Base-by-base conservation (phyloP, 2,329 filamentous ascomycete species). In the Aspergillus jensenii region DNA sequence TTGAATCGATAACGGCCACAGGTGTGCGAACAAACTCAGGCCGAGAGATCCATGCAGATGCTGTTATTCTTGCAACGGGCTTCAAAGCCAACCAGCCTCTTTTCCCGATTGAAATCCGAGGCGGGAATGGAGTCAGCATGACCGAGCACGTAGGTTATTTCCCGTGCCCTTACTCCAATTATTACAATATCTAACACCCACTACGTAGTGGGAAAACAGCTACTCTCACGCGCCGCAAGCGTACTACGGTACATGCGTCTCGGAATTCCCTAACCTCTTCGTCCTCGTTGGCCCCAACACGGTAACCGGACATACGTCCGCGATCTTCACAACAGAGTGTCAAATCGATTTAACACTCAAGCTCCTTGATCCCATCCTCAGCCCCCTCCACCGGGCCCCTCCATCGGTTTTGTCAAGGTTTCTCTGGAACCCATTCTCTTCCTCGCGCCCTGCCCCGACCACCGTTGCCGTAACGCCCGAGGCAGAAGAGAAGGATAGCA, bases 261-360 rank as follows among this genome's bases (percentile, higher is more conserved):
- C 79, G 1, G 68, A 69, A 0, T 81, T 81, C 56, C 78, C 79
- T 4, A 81, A 80, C 59, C 76, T 81, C 65, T 79, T 79, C 67
- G 73, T 77, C 33, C 68, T 78, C 56, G 74, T 78, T 70, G 77
- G 78, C 0, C 79, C 73, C 9, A 80, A 80, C 61, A 79, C 76
- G 0, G 69, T 79, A 3, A 82, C 77, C 0, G 81, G 81, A 0
- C 81, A 83, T 60, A 67, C 81, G 0, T 79, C 76, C 0, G 80
- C 82, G 4, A 79, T 82, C 19, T 82, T 79, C 64, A 78, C 79
- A 0, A 76, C 77, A 1, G 81, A 83, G 62, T 82, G 80, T 61
- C 79, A 83, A 57, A 80, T 83, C 53, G 81, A 81, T 64, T 80
- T 80, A 59, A 71, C 71, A 17, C 65, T 79, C 6, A 72, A 77